Conservation (phyloP, 345 rosid genomes). For the Litchi chinensis region DNA sequence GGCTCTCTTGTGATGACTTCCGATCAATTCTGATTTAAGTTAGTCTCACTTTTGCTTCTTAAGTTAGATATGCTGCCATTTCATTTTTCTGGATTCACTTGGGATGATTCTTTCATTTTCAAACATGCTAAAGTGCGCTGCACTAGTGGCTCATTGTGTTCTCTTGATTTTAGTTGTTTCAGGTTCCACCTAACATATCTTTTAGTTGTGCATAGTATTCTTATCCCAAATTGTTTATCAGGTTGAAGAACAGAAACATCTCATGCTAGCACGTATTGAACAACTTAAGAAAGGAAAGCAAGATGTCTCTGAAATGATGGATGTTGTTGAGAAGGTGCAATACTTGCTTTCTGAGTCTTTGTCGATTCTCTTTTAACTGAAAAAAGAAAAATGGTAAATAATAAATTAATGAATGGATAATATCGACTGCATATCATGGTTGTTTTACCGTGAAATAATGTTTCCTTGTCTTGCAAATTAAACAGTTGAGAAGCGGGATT, state of each 20-base stretch:
- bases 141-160: neutral
- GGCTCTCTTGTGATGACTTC: neutral
- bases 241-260: constrained; percentile 68
- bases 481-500: constrained; percentile 49
- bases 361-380: neutral
- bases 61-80: neutral
- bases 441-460: constrained; percentile 7
- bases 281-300: constrained; percentile 45
- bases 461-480: constrained; percentile 1
- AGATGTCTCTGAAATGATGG: constrained; percentile 36
- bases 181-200: neutral
- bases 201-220: neutral
- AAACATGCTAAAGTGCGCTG: neutral
- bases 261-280: constrained; percentile 40
- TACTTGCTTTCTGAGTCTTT: neutral
- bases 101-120: neutral
- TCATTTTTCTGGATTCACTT: neutral
- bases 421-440: neutral
- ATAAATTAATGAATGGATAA: neutral
- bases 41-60: neutral
- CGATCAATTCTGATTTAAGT: neutral
- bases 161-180: neutral
- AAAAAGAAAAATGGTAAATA: neutral
- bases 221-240: constrained; percentile 22
- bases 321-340: constrained; percentile 49